Evolutionary conservation across 768 basidiomycete genomes (phyloP).

Genomic region (Hericium alpestre): DNA sequence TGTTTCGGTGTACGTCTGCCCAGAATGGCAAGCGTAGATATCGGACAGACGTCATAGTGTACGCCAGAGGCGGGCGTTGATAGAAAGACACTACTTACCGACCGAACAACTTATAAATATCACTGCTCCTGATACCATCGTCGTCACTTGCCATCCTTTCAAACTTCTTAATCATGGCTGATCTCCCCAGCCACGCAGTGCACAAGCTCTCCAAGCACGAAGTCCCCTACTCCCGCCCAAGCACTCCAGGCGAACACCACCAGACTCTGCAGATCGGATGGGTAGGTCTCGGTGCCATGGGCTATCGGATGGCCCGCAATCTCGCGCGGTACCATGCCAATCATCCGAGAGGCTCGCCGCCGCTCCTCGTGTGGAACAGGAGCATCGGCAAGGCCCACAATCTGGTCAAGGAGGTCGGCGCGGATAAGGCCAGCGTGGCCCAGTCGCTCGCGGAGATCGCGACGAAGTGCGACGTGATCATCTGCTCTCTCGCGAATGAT

Average conservation of each 20-base stretch:
- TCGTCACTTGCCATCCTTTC: background rate
- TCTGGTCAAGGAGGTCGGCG: slow-evolving; percentile 45
- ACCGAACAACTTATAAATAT: no score
- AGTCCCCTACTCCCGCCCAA: slow-evolving; percentile 50
- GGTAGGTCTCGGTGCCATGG: slow-evolving; percentile 56
- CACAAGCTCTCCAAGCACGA: slow-evolving; percentile 3
- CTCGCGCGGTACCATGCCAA: slow-evolving; percentile 45
- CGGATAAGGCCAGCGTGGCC: slow-evolving; percentile 44
- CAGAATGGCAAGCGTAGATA: no score
- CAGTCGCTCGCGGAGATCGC: slow-evolving; percentile 14
- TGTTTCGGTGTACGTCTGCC: no score
- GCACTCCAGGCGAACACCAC: slow-evolving; percentile 33
- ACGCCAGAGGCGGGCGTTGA: no score
- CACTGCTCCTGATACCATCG: no score
- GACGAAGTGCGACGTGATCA: slow-evolving; percentile 49
- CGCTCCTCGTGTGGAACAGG: slow-evolving; percentile 74
- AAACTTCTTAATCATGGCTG: slow-evolving; percentile 1
- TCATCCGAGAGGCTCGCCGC: slow-evolving; percentile 27
- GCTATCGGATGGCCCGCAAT: slow-evolving; percentile 69
- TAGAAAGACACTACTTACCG: no score
- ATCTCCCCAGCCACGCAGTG: slow-evolving; percentile 1
- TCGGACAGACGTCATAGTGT: no score
- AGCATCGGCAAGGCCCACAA: slow-evolving; percentile 47
- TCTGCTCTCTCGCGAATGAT: slow-evolving; percentile 68
- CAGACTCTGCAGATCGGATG: slow-evolving; percentile 39